Conservation (phyloP, 2,329 filamentous ascomycete species). For the Apiospora saccharicola region DNA sequence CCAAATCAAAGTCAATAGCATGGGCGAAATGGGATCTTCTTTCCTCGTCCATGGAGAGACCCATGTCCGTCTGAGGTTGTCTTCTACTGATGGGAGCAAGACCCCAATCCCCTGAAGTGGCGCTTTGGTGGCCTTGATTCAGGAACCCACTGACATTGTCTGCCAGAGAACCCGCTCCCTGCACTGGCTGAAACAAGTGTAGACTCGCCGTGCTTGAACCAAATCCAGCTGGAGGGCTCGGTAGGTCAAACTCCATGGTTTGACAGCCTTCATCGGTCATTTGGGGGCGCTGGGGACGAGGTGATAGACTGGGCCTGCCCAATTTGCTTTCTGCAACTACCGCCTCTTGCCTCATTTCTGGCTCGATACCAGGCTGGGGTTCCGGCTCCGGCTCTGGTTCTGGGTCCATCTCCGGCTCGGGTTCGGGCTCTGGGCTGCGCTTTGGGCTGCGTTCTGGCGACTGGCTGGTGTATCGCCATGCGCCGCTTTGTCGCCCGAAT, state of each 20-base stretch:
- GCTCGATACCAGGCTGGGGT: neutral
- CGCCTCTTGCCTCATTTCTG: slow-evolving; percentile 26
- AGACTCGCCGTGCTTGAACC: neutral
- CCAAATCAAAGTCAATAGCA: neutral
- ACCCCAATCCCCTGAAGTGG: slow-evolving; percentile 18
- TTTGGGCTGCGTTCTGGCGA: slow-evolving; percentile 72
- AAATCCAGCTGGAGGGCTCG: slow-evolving; percentile 24
- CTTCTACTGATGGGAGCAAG: neutral
- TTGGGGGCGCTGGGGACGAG: slow-evolving; percentile 29
- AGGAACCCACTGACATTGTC: neutral
- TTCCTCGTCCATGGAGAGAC: neutral
- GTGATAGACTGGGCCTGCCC: slow-evolving; percentile 29
- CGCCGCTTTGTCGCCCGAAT: slow-evolving; percentile 69
- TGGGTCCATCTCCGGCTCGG: neutral
- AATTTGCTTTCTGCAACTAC: neutral
- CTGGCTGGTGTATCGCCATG: slow-evolving; percentile 78
- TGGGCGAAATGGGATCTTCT: neutral
- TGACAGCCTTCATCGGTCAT: slow-evolving; percentile 51
- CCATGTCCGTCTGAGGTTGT: neutral
- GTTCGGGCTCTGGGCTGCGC: slow-evolving; percentile 30
- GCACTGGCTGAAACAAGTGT: neutral
- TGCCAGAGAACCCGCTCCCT: neutral
- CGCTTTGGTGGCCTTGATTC: slow-evolving; percentile 25
- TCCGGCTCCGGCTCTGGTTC: neutral
- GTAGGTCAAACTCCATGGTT: slow-evolving; percentile 45